A percentile compares a stretch with the other conserved stretches of the same genome.
Evolutionary conservation across 768 basidiomycete species (phyloP).

Genomic region (Rhizopogon vesiculosus): DNA sequence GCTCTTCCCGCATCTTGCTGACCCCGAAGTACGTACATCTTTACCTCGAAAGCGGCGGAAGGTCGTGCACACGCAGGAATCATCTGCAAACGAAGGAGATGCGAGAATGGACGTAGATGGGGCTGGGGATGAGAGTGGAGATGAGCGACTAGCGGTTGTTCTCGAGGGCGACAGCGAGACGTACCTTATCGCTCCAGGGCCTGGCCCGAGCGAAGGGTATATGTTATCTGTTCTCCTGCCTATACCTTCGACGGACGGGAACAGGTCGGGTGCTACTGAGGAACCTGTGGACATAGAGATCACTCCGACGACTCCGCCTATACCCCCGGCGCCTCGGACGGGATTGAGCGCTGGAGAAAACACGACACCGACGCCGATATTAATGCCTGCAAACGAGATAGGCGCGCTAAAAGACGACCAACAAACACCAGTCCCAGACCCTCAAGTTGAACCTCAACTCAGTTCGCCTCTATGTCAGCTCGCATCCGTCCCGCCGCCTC

Average conservation of each 20-base stretch:
- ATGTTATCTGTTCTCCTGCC: not conserved
- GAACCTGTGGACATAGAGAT: not conserved
- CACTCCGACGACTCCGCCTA: not conserved
- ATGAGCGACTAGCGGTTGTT: slow-evolving; percentile 13
- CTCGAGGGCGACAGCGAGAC: slow-evolving; percentile 20
- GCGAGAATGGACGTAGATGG: slow-evolving; percentile 7
- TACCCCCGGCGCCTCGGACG: not conserved
- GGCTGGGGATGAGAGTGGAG: slow-evolving; percentile 5
- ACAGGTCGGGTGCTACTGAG: not conserved
- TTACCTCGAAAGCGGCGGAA: slow-evolving; percentile 25
- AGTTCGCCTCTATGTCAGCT: not conserved
- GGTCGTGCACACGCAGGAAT: not conserved
- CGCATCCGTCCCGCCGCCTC: not conserved
- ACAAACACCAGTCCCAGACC: not conserved
- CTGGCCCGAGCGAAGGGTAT: not conserved
- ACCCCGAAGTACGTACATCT: slow-evolving; percentile 9
- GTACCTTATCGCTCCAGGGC: slow-evolving; percentile 14
- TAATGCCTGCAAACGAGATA: not conserved
- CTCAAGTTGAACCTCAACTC: no score
- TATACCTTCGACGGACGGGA: not conserved
- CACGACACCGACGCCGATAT: not conserved
- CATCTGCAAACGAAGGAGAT: slow-evolving; percentile 5
- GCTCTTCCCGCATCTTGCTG: slow-evolving; percentile 36
- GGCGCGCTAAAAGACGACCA: not conserved
- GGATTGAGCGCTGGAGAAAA: not conserved